Base-by-base conservation (phyloP, 2,329 filamentous ascomycete genomes). In the Trichoderma semiorbis region DNA sequence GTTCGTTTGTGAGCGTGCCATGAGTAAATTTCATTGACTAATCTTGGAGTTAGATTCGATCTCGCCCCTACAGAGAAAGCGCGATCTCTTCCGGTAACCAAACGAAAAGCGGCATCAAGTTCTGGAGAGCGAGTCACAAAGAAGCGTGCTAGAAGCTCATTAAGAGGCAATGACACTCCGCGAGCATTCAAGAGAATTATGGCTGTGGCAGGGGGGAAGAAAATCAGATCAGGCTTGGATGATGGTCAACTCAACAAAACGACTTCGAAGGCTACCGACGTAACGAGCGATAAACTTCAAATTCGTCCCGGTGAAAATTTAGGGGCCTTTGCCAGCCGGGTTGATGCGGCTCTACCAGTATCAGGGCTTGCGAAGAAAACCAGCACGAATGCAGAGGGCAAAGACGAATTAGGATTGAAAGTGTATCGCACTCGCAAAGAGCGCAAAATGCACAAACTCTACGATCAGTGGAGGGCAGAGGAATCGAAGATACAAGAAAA, bases 151-250 rank as follows among this genome's bases (percentile, higher is more conserved):
- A 86, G 86, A 76, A 83, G 83, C 12, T 86, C 82, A 79, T 82
- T 72, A 65, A 81, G 80, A 34, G 84, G 87, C 50, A 91, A 97
- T 79, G 96, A 98, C 82, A 95, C 93, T 1, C 96, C 96, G 0
- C 92, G 93, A 75, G 93, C 92, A 1, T 99, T 99, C 81, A 89
- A 89, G 73, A 90, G 94, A 14, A 83, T 98, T 74, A 96, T 98
- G 92, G 90, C 92, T 39, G 88, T 90, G 75, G 88, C 91, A 53
- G 81, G 84, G 18, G 81, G 89, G n/a, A 90, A 89, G 78, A 88
- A 85, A 73, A 80, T 86, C 11, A 86, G 86, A 6, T 88, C 86
- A 11, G 90, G 91, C 7, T 84, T 97, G 10, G 92, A 97, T 78
- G 89, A 96, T 74, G 93, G 93, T 7, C 16, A 60, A 7, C n/a